Evolutionary conservation across 768 basidiomycete genomes (phyloP), one percentile per base, ranked within the genome.

Genomic region (Kwoniella sp.): DNA sequence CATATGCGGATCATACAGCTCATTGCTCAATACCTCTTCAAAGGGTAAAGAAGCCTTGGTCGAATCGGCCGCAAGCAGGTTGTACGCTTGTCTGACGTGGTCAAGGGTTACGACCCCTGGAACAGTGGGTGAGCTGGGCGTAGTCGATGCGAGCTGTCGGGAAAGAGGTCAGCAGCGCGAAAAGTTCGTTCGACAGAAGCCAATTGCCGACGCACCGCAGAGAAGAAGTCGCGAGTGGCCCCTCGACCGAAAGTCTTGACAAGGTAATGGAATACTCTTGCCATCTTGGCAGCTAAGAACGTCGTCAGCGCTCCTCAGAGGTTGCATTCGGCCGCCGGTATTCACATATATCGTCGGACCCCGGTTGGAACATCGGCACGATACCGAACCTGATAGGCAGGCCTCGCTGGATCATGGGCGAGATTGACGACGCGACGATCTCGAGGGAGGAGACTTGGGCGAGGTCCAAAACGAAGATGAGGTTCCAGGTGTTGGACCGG

Each of bases 381-480:
- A 96, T 68, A 11, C 93, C 93, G 71, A 91, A 90, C 15, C 88
- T 79, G 59, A 90, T 80, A 0, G 91, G 88, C 37, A 88, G 77
- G 14, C 79, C 80, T 28, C 88, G 79, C 25, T 81, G 76, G 45
- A 98, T 83, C 69, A 93, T 83, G 50, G 78, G 81, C 14, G 80
- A 78, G 39, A 95, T 79, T 0, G 85, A 74, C 0, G 79, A 80
- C 2, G 78, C 76, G 41, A 96, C 76, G 65, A 88, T 83, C 9
- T 81, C 77, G 7, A 91, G 61, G 32, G 79, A 80, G 4, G 77
- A 73, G 0, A 79, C 75, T 34, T 81, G 79, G 7, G 89, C 84
- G 0, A 98, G 78, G 69, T 98, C 92, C 28, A 93, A 77, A 3
- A 84, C 80, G 4, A 93, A 78, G 44, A 98, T 78, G 58, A 87